Percentiles rank a stretch among this genome's conserved stretches.
phyloP scores from a whole-genome alignment of 1,284 basidiomycete species.

The Caloboletus inedulis region DNA sequence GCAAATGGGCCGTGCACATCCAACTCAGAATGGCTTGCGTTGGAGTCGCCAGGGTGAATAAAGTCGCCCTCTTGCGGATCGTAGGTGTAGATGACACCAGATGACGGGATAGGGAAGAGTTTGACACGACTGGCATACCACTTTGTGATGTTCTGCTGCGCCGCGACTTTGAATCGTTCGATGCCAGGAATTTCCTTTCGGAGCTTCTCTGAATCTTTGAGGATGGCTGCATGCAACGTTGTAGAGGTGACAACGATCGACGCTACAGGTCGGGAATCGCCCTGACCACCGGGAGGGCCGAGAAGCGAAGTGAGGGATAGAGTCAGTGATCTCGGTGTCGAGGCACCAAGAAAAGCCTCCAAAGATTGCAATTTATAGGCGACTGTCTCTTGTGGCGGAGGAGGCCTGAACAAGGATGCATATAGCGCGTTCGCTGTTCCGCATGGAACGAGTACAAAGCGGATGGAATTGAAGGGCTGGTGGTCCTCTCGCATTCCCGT shows the following conservation, averaged over 20 bases:
- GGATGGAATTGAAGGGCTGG: conserved; percentile 27
- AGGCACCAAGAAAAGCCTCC: conserved; percentile 41
- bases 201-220: conserved; percentile 77
- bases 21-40: conserved; percentile 36
- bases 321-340: conserved; percentile 47
- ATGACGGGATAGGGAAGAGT: conserved; percentile 46
- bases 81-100: conserved; percentile 56
- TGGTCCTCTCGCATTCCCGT: conserved; percentile 19
- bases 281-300: conserved; percentile 29
- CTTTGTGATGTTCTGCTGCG: conserved; percentile 65
- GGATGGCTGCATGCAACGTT: conserved; percentile 86
- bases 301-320: conserved; percentile 54
- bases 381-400: conserved; percentile 23
- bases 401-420: conserved; percentile 54
- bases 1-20: conserved; percentile 75
- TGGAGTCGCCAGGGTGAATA: conserved; percentile 40
- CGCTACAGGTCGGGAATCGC: conserved; percentile 31
- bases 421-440: conserved; percentile 97
- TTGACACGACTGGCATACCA: conserved; percentile 69
- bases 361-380: conserved; percentile 56
- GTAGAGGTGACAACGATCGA: conserved; percentile 70
- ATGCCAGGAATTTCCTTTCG: conserved; percentile 69
- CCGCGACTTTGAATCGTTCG: conserved; percentile 86
- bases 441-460: conserved; percentile 64
- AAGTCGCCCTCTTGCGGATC: conserved; percentile 47